Base-by-base conservation (phyloP, 1,284 basidiomycete genomes). In the Amylostereum areolatum region DNA sequence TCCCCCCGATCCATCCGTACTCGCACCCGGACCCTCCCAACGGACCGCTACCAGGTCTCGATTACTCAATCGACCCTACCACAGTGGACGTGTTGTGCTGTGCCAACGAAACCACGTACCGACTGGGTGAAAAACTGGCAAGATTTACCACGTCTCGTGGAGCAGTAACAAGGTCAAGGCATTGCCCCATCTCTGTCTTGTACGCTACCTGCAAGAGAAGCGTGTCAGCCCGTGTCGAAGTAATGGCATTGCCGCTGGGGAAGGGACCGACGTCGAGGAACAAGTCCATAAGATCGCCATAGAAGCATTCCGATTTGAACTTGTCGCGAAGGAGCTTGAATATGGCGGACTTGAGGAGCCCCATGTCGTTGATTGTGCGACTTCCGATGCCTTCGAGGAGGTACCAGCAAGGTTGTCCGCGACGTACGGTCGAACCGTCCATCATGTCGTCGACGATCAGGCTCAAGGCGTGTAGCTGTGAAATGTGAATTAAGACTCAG, bases 391-490 rank as follows among this genome's bases (percentile, higher is more conserved):
- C 70, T 11, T 83, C 81, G 34, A 84, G 68, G 53, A 81, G 79
- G 74, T 96, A 99, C 91, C 92, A 99, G 72, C 96, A 99, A 0
- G 95, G 91, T 66, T 98, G 94, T n/a, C 90, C 89, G 12, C 96
- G 85, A 37, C 97, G 89, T 5, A 95, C 98, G 60, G 97, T 84
- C 45, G 87, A 91, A 27, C 80, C 69, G 66, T 99, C 97, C 95
- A 98, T 98, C 67, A 99, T 95, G 68, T 99, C 96, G 70, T 99
- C 96, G 25, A 93, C 84, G 49, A 99, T 94, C 49, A 99, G 82
- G 82, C 98, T 98, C 73, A 89, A 98, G 0, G 93, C 93, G 85
- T 99, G 97, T 10, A 98, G 81, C 91, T 95, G 63, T 18, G 10
- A 24, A 46, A 33, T 30, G 33, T 10, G 18, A 18, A 18, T 18